Evolutionary conservation across 2,329 filamentous ascomycete species (phyloP).

Genomic region (Ilyonectria mors-panacis): DNA sequence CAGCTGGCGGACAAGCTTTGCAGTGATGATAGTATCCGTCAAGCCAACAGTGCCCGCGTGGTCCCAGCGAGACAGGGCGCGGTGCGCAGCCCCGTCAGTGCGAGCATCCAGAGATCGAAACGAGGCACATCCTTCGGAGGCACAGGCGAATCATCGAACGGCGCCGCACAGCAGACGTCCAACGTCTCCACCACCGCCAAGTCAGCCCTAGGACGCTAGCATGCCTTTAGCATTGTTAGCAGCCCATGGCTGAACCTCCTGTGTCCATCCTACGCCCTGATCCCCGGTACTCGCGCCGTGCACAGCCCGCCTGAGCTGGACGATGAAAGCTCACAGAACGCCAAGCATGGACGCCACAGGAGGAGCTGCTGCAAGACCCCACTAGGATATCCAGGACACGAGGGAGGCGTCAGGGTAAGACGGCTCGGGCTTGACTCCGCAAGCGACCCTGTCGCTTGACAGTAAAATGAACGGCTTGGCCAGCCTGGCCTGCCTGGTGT

Average conservation of each 20-base stretch:
- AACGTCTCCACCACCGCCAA: constrained; percentile 32
- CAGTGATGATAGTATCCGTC: constrained; percentile 6
- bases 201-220: constrained; percentile 48
- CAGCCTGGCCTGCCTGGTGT: constrained; percentile 22
- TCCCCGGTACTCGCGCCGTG: constrained; percentile 9
- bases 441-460: constrained; percentile 38
- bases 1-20: constrained; percentile 19
- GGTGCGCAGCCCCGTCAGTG: not conserved
- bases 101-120: constrained; percentile 9
- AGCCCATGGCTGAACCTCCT: constrained; percentile 29
- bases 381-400: constrained; percentile 12
- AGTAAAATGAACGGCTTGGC: constrained; percentile 41
- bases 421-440: constrained; percentile 36
- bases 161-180: not conserved
- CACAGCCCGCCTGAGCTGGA: constrained; percentile 36
- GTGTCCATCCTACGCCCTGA: constrained; percentile 15
- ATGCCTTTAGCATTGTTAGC: constrained; percentile 6
- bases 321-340: constrained; percentile 22
- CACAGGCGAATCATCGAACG: constrained; percentile 18
- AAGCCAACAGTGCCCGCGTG: constrained; percentile 3
- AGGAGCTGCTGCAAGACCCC: constrained; percentile 1
- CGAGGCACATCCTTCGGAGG: not conserved
- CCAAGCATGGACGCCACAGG: constrained; percentile 11
- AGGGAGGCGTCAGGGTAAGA: constrained; percentile 31
- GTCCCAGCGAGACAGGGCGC: not conserved